Base-by-base conservation (phyloP, 331 rosid genomes). In the Cydonia oblonga region DNA sequence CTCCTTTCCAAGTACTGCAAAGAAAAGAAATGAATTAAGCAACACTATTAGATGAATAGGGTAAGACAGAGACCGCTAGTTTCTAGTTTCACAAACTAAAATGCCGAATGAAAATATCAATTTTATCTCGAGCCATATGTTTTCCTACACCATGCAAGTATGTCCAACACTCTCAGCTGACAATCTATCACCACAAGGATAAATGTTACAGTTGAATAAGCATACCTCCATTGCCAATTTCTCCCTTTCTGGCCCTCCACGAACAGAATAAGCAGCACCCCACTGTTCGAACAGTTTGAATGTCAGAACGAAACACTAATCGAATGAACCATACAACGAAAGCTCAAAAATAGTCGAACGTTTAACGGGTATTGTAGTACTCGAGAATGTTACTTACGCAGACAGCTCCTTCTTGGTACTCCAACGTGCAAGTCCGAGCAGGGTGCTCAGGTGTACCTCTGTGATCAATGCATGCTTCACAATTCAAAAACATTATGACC, bases 401-500 rank as follows among this genome's bases (percentile, higher is more conserved):
- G 42, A 87, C 9, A 6, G 82, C 80, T 67, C 96, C 99, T 81
- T 87, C 92, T 78, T 88, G 85, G 64, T 80, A 30, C 78, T 95
- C 97, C 82, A 95, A 78, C 1, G 97, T 80, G 93, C 96, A 89
- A 82, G 93, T 91, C 79, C 99, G 81, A 5, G 99, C 99, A 42
- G 99, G 99, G 67, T 76, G 74, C 83, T 95, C 93, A 42, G 92
- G 96, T 7, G 99, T 95, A 42, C 99, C 99, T 70, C 96, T 65
- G 70, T 95, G 99, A 68, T 95, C 99, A 74, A 95, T 82, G 79
- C 99, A 95, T 0, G 99, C 99, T 62, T 89, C 82, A 64, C 3
- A 54, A 76, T 75, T n/a, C 20, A 40, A 40, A 28, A 70, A 32
- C 69, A 66, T 18, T 19, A 25, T 13, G 1, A 73, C 9, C 38